Evolutionary conservation across 192 early-diverging fungal genomes (phyloP).

Genomic region (Jimgerdemannia flammicorona): DNA sequence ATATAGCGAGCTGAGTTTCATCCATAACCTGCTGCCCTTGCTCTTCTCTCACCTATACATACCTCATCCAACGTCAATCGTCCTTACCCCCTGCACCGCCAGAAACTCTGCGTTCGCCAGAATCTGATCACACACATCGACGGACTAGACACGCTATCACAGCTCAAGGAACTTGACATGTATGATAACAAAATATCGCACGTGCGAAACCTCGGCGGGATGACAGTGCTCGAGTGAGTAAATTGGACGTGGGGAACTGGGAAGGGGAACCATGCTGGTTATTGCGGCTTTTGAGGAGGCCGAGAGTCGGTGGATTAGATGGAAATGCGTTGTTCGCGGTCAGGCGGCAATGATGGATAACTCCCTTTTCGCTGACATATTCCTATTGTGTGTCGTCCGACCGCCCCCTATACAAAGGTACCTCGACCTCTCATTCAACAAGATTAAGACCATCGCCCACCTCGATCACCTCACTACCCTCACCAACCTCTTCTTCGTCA

Average conservation of each 20-base stretch:
- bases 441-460: slow-evolving; percentile 76
- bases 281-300: not conserved
- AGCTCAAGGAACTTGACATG: slow-evolving; percentile 81
- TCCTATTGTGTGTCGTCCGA: no score
- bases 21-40: no score
- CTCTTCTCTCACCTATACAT: no score
- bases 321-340: not conserved
- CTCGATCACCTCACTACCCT: slow-evolving; percentile 59
- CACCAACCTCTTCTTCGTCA: slow-evolving; percentile 83
- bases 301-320: not conserved
- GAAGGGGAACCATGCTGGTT: not conserved
- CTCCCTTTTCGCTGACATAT: no score
- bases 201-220: slow-evolving; percentile 59
- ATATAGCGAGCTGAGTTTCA: no score
- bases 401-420: slow-evolving; percentile 11
- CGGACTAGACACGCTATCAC: slow-evolving; percentile 46
- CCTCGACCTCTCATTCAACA: slow-evolving; percentile 96
- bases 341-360: not conserved
- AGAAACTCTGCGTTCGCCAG: slow-evolving; percentile 80
- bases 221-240: slow-evolving; percentile 59
- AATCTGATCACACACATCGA: slow-evolving; percentile 76
- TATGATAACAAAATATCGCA: slow-evolving; percentile 92
- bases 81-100: not conserved
- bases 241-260: not conserved
- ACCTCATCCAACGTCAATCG: not conserved